Percentiles rank a stretch among this genome's conserved stretches.
phyloP scores from a whole-genome alignment of 768 basidiomycete genomes.

The Chalciporus piperatus region DNA sequence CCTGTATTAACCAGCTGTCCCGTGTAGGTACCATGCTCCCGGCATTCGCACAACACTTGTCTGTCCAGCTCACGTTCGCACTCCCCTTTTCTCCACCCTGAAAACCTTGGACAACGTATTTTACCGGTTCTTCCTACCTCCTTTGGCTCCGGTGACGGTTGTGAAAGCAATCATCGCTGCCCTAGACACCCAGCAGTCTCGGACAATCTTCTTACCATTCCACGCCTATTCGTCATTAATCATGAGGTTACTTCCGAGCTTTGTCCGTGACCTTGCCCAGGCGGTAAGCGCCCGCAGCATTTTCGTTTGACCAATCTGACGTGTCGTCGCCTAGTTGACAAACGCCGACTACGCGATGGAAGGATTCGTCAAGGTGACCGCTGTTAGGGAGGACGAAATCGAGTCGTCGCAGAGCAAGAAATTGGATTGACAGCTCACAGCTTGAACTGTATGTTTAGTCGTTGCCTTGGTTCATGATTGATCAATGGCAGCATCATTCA shows the following conservation, averaged over 20 bases:
- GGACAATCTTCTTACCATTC: conserved; percentile 69
- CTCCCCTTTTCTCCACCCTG: conserved; percentile 70
- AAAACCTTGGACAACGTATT: conserved; percentile 47
- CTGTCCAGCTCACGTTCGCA: conserved; percentile 75
- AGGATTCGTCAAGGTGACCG: conserved; percentile 63
- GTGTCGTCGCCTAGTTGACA: conserved; percentile 45
- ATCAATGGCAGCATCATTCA: background rate
- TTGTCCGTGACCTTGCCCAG: conserved; percentile 68
- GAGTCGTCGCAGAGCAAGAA: conserved; percentile 10
- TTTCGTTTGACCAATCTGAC: conserved; percentile 8
- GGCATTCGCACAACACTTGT: conserved; percentile 86
- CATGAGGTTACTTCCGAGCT: conserved; percentile 63
- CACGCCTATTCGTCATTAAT: conserved; percentile 60
- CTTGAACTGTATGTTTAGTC: background rate
- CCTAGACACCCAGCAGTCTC: conserved; percentile 76
- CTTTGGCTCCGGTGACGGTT: conserved; percentile 66
- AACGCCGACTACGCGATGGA: conserved; percentile 72
- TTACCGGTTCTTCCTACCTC: conserved; percentile 75
- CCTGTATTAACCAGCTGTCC: background rate
- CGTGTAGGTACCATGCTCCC: conserved; percentile 62
- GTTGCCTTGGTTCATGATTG: background rate
- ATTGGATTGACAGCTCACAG: conserved; percentile 2
- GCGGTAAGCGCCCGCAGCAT: conserved; percentile 48
- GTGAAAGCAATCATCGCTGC: conserved; percentile 82
- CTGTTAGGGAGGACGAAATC: conserved; percentile 55